These are phyloP conservation scores for Penicillium maclennaniae DNA, from an alignment of 495 filamentous ascomycete genomes.

Conservation along the genomic window DNA sequence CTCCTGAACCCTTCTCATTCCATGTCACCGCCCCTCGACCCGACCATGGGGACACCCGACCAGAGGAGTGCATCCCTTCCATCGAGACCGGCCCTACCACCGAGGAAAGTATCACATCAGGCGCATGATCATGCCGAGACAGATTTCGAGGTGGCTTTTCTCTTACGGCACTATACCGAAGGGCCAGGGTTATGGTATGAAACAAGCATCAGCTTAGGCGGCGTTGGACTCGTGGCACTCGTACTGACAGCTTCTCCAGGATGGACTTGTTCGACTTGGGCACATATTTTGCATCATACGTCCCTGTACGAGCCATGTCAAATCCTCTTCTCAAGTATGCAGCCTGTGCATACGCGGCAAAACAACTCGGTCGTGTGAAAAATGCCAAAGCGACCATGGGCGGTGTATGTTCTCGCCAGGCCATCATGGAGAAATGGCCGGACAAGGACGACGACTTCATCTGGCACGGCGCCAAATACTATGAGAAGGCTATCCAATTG, in stretches of 20 bases:
- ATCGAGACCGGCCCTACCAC: conserved; percentile 21
- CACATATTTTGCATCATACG: conserved; percentile 56
- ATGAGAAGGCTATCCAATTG: conserved; percentile 60
- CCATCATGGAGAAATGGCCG: conserved; percentile 51
- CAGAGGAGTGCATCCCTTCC: conserved; percentile 29
- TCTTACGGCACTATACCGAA: conserved; percentile 60
- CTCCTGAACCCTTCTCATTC: conserved; percentile 53
- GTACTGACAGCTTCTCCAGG: conserved; percentile 33
- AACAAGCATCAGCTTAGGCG: background rate
- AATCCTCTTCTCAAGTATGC: conserved; percentile 58
- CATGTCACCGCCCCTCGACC: conserved; percentile 46
- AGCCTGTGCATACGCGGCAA: conserved; percentile 59
- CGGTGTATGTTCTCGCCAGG: conserved; percentile 45
- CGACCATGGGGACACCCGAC: conserved; percentile 36
- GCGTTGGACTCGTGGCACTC: background rate
- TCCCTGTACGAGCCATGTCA: conserved; percentile 53
- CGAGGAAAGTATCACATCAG: conserved; percentile 14
- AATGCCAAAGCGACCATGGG: conserved; percentile 47
- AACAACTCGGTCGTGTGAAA: conserved; percentile 55
- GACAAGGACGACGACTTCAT: conserved; percentile 49
- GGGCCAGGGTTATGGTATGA: conserved; percentile 54
- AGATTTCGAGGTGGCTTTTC: conserved; percentile 56
- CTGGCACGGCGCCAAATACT: conserved; percentile 58
- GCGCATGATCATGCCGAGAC: conserved; percentile 36
- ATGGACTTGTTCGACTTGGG: conserved; percentile 63